These are phyloP conservation scores for Fraxinus anomala DNA, from an alignment of 257 asterid species.

Conservation along the genomic window DNA sequence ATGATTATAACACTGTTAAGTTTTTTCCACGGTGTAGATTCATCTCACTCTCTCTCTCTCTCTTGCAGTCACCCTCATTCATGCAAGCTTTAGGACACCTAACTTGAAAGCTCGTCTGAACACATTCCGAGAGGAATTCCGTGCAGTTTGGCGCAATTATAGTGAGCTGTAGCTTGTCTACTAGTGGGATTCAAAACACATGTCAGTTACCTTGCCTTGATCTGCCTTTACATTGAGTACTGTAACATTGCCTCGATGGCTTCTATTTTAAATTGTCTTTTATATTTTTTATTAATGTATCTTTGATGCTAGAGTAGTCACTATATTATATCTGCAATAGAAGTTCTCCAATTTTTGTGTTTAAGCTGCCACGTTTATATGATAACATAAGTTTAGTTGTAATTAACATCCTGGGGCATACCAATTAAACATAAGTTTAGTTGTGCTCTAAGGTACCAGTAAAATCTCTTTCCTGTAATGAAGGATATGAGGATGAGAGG, in stretches of 20 bases:
- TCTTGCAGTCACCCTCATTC: constrained; percentile 68
- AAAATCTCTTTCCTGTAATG: neutral
- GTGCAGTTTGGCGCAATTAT: constrained; percentile 95
- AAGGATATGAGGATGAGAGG: neutral
- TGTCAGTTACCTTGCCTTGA: constrained; percentile 36
- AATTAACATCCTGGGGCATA: neutral
- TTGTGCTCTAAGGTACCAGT: neutral
- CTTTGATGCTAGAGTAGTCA: neutral
- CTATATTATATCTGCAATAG: neutral
- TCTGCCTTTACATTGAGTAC: constrained; percentile 13
- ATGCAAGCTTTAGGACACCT: constrained; percentile 94
- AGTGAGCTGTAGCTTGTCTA: constrained; percentile 66
- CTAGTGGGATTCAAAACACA: constrained; percentile 23
- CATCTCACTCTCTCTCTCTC: constrained; percentile 23
- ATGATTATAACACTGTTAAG: constrained; percentile 1
- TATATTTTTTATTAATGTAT: neutral
- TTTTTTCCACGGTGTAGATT: constrained; percentile 19
- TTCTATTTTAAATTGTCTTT: neutral
- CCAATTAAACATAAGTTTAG: neutral
- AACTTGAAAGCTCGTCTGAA: constrained; percentile 92
- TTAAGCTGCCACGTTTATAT: neutral
- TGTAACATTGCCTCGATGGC: neutral
- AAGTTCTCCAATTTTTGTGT: neutral
- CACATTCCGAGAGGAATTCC: constrained; percentile 94
- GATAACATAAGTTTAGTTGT: neutral